Evolutionary conservation across 306 rosid species (phyloP).

Genomic region (Benincasa hispida): DNA sequence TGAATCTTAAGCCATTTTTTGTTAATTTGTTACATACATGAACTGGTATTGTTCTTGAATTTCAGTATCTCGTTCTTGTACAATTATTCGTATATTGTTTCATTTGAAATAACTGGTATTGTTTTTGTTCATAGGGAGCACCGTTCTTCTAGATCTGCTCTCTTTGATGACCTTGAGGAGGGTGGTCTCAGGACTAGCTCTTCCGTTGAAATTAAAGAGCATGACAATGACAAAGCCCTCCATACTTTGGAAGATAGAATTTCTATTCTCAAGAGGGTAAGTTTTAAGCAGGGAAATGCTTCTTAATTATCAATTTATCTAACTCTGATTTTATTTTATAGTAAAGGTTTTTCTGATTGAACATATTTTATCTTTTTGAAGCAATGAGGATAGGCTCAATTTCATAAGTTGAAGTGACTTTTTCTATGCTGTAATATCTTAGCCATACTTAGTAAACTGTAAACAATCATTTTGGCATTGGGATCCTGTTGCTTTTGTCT

Average conservation of each 20-base stretch:
- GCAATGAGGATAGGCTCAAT: neutral
- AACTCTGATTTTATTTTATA: neutral
- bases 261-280: slow-evolving; percentile 61
- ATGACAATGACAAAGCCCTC: slow-evolving; percentile 57
- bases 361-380: neutral
- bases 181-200: slow-evolving; percentile 75
- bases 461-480: neutral
- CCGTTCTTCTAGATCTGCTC: slow-evolving; percentile 60
- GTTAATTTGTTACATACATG: neutral
- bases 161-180: slow-evolving; percentile 77
- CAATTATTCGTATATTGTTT: neutral
- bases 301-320: neutral
- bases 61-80: neutral
- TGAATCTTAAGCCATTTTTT: neutral
- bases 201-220: slow-evolving; percentile 53
- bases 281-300: slow-evolving; percentile 8
- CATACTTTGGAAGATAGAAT: slow-evolving; percentile 77
- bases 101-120: neutral
- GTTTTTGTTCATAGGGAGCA: slow-evolving; percentile 40
- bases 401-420: neutral
- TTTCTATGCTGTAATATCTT: neutral
- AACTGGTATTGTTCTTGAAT: neutral
- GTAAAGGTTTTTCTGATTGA: neutral
- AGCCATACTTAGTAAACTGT: neutral
- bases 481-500: neutral